Base-by-base conservation (phyloP, 192 early-diverging fungal species). In the Paraglomus occultum region DNA sequence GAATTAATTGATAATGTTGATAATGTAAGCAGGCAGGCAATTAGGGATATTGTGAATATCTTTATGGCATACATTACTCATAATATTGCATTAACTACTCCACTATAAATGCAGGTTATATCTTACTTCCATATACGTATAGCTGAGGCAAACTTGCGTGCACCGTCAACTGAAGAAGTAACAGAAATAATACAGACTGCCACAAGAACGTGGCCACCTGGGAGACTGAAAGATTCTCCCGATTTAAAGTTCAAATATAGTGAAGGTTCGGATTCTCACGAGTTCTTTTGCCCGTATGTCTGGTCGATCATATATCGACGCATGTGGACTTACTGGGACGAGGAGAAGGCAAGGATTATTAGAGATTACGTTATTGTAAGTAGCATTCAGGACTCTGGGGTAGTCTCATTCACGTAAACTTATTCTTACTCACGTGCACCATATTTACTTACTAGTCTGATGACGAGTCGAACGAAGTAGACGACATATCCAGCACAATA, bases 191-290 rank as follows among this genome's bases (percentile, higher is more conserved):
- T 92, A 64, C 87, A 89, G 52, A 78, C 75, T 10, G 81, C 82
- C 1, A 74, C 85, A 3, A 80, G 89, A 54, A 89, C 87, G 1
- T 91, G 88, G 88, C 76, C 79, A 20, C 73, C 80, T 9, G 71
- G 79, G 22, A 75, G 77, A 57, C 73, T 91, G 45, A 85, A 79
- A 63, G 82, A 74, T 68, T 84, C 76, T 70, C 78, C 82, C 11
- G 84, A 84, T 20, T 74, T 90, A 42, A 89, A 88, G 72, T 91
- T 89, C 64, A 79, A 88, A 66, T 90, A 88, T 70, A 87, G 88
- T 42, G 87, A 88, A 64, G 83, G 83, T 40, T 52, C 74, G 23
- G 79, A 85, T 45, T 75, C 83, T 5, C 76, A 76, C 54, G 74
- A 83, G 42, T 92, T 92, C 51, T 88, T 85, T 69, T 75, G 87